These are phyloP conservation scores for Nothophoma quercina DNA, from an alignment of 2,329 filamentous ascomycete species.

Conservation along the genomic window DNA sequence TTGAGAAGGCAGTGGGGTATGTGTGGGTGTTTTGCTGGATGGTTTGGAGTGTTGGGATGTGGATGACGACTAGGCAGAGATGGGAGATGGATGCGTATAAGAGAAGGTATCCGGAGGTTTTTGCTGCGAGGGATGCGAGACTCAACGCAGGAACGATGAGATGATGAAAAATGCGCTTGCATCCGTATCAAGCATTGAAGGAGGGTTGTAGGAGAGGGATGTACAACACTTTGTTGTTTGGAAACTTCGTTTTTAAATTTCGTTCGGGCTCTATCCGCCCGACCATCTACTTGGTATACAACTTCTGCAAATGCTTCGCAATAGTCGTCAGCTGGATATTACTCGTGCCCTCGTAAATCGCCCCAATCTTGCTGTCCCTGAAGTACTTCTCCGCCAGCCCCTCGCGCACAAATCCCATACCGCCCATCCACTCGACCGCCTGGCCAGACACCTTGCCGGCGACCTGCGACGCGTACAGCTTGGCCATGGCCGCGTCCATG, in stretches of 20 bases:
- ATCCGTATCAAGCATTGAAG: too few relatives aligned
- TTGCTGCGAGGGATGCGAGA: too few relatives aligned
- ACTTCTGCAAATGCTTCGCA: conserved; percentile 72
- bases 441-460: conserved; percentile 84
- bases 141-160: too few relatives aligned
- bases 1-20: conserved; percentile 24
- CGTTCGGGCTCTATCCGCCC: too few relatives aligned
- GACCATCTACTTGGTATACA: conserved; percentile 66
- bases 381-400: conserved; percentile 98
- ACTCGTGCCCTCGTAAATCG: conserved; percentile 93
- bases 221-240: too few relatives aligned
- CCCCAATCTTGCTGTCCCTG: conserved; percentile 97
- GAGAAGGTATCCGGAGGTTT: background rate
- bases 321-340: conserved; percentile 77
- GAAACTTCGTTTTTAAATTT: too few relatives aligned
- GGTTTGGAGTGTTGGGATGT: conserved; percentile 28
- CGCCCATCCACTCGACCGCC: conserved; percentile 98
- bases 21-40: conserved; percentile 27
- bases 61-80: conserved; percentile 11
- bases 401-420: conserved; percentile 97
- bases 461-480: conserved; percentile 92
- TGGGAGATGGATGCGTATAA: conserved; percentile 22
- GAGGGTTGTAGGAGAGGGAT: too few relatives aligned
- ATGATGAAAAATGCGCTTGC: too few relatives aligned
- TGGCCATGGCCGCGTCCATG: conserved; percentile 96